Base-by-base conservation (phyloP, 2,329 filamentous ascomycete species). In the Penicillium griseofulvum region DNA sequence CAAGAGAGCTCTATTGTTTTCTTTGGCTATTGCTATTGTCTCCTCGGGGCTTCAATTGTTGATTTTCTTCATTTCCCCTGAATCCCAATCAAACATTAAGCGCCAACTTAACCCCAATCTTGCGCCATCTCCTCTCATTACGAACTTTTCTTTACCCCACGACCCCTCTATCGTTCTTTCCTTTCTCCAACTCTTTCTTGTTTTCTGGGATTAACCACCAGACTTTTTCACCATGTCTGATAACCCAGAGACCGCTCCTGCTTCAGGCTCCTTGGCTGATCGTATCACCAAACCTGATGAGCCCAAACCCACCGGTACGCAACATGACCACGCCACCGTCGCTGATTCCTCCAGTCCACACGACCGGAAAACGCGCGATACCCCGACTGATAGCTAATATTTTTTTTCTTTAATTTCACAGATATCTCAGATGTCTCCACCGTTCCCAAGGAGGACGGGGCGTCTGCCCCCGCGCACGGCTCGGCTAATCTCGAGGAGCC, bases 401-500 rank as follows among this genome's bases (percentile, higher is more conserved):
- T 29, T 29, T 17, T 42, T 47, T 37, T 47, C 57, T 41, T 41
- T 29, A 2, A 49, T 46, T 48, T 17, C 24, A 52, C 55, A 60
- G 57, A 55, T 58, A 43, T 54, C 41, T 31, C 60, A 49, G 54
- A 56, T 58, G 47, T 56, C 38, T 28, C 60, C 49, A 56, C 61
- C n/a, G 41, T 55, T 8, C 33, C 54, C 31, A 57, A 49, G 17
- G 60, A 63, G n/a, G 78, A 79, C 65, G 78, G 78, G 31, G 76
- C 76, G 29, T 57, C 71, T 17, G 59, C 59, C 17, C 54, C 57
- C 5, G 62, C 68, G 26, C 71, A 71, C 37, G 83, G 81, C 52
- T 84, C 84, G 37, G 68, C 75, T 10, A 10, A 42, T 5, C 77
- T 87, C 11, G 76, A 84, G 22, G 90, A 97, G 73, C 86, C 87